These are phyloP conservation scores for Fusarium palustre DNA, from an alignment of 2,329 filamentous ascomycete genomes.

Conservation along the genomic window DNA sequence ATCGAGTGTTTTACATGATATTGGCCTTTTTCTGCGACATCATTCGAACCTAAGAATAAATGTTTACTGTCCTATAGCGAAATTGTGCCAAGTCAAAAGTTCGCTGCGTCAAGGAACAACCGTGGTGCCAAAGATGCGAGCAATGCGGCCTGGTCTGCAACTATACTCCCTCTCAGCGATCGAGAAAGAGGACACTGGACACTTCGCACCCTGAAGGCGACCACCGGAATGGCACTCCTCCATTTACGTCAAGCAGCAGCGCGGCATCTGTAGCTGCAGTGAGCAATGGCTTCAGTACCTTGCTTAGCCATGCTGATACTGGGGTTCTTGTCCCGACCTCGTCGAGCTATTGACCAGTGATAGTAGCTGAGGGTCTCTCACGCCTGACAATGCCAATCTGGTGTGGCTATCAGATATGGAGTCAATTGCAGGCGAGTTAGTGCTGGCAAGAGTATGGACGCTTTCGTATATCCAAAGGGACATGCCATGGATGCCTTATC, in stretches of 20 bases:
- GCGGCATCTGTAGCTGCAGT: not conserved
- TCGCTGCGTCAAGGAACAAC: slow-evolving; percentile 12
- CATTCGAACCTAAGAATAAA: not conserved
- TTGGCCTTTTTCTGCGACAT: not conserved
- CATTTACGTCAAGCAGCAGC: not conserved
- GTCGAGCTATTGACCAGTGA: slow-evolving; percentile 5
- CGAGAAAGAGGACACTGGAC: slow-evolving; percentile 7
- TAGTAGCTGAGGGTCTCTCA: not conserved
- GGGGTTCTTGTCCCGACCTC: slow-evolving; percentile 9
- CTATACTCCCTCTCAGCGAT: slow-evolving; percentile 12
- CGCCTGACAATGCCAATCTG: slow-evolving; percentile 4
- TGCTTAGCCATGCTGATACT: slow-evolving; percentile 1
- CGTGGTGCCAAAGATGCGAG: slow-evolving; percentile 12
- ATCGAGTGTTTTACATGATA: not conserved
- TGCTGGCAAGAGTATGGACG: not conserved
- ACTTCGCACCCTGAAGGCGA: not conserved
- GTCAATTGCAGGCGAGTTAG: not conserved
- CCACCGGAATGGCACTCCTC: not conserved
- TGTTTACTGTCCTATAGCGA: accelerated
- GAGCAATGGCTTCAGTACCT: not conserved
- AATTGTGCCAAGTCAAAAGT: slow-evolving; percentile 16
- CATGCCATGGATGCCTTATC: not conserved
- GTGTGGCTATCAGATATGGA: slow-evolving; percentile 5
- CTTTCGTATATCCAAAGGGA: not conserved
- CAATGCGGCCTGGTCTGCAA: slow-evolving; percentile 1